Evolutionary conservation across 2,329 filamentous ascomycete genomes (phyloP).

Genomic region (Ampelomyces quisqualis): DNA sequence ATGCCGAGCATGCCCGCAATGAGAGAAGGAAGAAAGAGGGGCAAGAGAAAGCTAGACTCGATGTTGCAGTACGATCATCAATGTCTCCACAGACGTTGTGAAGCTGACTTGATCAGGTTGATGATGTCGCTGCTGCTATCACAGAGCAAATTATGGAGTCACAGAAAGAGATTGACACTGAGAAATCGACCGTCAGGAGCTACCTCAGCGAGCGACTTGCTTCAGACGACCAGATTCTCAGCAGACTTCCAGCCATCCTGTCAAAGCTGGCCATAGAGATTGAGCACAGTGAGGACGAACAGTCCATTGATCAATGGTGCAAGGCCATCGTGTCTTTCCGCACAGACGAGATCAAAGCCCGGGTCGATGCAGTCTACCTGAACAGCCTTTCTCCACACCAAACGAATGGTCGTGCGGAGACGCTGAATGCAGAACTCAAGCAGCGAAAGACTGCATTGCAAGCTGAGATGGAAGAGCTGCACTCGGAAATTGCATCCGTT

Average conservation of each 20-base stretch:
- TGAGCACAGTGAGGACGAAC: slow-evolving; percentile 54
- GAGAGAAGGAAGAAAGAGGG: slow-evolving; percentile 41
- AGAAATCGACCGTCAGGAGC: slow-evolving; percentile 51
- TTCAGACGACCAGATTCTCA: slow-evolving; percentile 65
- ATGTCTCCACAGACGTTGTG: fast-evolving
- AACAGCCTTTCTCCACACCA: slow-evolving; percentile 32
- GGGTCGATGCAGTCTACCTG: slow-evolving; percentile 57
- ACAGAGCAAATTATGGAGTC: slow-evolving; percentile 41
- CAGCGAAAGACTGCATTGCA: slow-evolving; percentile 57
- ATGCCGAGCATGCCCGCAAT: slow-evolving; percentile 41
- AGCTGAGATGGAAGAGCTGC: slow-evolving; percentile 67
- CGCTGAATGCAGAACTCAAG: slow-evolving; percentile 47
- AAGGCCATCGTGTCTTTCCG: slow-evolving; percentile 45
- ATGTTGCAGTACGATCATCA: slow-evolving; percentile 34
- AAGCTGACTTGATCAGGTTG: slow-evolving; percentile 23
- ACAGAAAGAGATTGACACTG: slow-evolving; percentile 53
- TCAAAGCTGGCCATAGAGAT: slow-evolving; percentile 56
- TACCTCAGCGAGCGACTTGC: slow-evolving; percentile 55
- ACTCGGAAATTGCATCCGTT: slow-evolving; percentile 68
- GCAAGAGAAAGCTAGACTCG: slow-evolving; percentile 47
- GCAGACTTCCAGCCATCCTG: slow-evolving; percentile 66
- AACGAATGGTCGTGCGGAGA: slow-evolving; percentile 9
- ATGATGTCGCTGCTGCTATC: slow-evolving; percentile 33
- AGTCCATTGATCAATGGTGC: slow-evolving; percentile 58
- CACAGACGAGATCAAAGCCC: slow-evolving; percentile 45